Evolutionary conservation across 2,329 filamentous ascomycete species (phyloP).

Genomic region (Ascochyta clinopodiicola): DNA sequence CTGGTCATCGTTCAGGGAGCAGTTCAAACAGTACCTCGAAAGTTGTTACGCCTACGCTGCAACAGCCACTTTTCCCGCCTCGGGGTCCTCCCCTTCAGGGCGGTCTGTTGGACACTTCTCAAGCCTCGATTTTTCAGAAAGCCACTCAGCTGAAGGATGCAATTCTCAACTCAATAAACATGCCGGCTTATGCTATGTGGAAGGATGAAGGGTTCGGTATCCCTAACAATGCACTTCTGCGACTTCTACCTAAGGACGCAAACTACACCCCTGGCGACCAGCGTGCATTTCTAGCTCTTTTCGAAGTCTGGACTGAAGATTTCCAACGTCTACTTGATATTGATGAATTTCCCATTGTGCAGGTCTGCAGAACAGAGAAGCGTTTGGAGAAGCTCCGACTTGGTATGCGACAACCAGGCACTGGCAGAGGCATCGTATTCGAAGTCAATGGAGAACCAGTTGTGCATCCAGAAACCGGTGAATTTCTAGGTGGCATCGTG

Average conservation of each 20-base stretch:
- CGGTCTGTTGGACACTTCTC: constrained; percentile 57
- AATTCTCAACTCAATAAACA: constrained; percentile 74
- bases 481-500: constrained; percentile 76
- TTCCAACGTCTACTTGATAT: constrained; percentile 65
- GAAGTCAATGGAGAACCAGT: constrained; percentile 74
- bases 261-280: constrained; percentile 47
- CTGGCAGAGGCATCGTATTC: constrained; percentile 62
- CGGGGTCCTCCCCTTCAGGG: constrained; percentile 67
- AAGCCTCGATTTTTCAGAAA: constrained; percentile 74
- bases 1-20: constrained; percentile 38
- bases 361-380: constrained; percentile 66
- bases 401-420: constrained; percentile 64
- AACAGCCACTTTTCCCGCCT: constrained; percentile 68
- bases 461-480: constrained; percentile 69
- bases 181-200: constrained; percentile 80
- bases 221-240: constrained; percentile 69
- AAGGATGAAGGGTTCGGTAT: constrained; percentile 77
- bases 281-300: constrained; percentile 64
- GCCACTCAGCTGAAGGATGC: constrained; percentile 78
- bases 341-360: constrained; percentile 71
- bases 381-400: constrained; percentile 66
- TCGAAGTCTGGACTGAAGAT: constrained; percentile 69
- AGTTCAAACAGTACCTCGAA: constrained; percentile 48
- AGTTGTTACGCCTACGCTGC: constrained; percentile 61
- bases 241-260: constrained; percentile 49